phyloP scores from a whole-genome alignment of 495 filamentous ascomycete species.

The Trichoderma orchidacearum region DNA sequence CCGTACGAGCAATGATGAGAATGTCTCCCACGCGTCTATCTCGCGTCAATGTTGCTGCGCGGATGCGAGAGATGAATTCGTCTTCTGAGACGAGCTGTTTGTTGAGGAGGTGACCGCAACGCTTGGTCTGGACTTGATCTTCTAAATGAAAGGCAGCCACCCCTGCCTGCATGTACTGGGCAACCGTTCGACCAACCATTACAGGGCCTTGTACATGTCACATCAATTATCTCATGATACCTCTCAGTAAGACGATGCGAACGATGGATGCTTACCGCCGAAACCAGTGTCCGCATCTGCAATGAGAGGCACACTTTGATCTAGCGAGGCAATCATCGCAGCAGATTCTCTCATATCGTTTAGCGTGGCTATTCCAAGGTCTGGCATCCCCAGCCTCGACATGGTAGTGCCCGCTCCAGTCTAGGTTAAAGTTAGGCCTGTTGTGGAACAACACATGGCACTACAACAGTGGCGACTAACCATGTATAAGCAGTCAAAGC shows the following conservation, averaged over 20 bases:
- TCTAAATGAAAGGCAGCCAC: constrained; percentile 53
- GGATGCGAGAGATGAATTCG: constrained; percentile 36
- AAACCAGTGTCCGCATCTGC: constrained; percentile 51
- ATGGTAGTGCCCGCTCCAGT: constrained; percentile 49
- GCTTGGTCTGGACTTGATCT: constrained; percentile 48
- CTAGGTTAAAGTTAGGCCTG: constrained; percentile 15
- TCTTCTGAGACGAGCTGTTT: constrained; percentile 40
- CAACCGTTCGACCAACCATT: constrained; percentile 31
- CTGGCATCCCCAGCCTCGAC: constrained; percentile 43
- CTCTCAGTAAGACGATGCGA: not conserved
- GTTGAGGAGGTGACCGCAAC: constrained; percentile 39
- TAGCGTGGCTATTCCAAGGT: constrained; percentile 41
- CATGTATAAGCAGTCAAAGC: constrained; percentile 49
- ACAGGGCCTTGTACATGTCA: constrained; percentile 26
- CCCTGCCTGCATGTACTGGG: constrained; percentile 42
- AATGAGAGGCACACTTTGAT: constrained; percentile 37
- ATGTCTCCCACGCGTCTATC: constrained; percentile 25
- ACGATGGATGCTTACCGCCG: constrained; percentile 22
- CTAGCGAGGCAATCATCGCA: constrained; percentile 44
- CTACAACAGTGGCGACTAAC: constrained; percentile 14
- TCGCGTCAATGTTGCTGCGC: constrained; percentile 13
- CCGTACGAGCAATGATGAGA: constrained; percentile 49
- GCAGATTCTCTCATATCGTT: constrained; percentile 48
- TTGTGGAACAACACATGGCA: too few relatives aligned
- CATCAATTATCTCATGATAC: not conserved